Conservation (phyloP, 176 grass and related monocot genomes). For the Avena atlantica region DNA sequence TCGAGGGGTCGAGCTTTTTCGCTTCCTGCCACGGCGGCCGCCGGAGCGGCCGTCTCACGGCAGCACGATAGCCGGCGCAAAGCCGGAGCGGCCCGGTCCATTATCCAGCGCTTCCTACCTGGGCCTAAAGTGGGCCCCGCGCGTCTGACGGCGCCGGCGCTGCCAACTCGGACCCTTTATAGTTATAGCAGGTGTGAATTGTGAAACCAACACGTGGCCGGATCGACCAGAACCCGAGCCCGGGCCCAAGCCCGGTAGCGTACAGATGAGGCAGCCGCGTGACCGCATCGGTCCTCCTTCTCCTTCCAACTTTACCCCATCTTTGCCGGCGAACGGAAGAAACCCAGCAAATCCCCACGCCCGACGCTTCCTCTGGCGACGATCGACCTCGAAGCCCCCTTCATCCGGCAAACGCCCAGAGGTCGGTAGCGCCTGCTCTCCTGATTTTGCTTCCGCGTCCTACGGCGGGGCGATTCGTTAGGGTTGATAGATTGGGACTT, state of each 20-base stretch:
- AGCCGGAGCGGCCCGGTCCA: not conserved
- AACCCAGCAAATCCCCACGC: slow-evolving; percentile 37
- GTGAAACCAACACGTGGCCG: not conserved
- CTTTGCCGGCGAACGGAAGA: slow-evolving; percentile 33
- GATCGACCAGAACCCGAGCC: not conserved
- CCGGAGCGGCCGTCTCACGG: not conserved
- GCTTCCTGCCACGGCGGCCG: slow-evolving; percentile 7
- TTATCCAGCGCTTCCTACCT: not conserved
- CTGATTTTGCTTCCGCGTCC: not conserved
- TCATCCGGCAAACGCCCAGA: not conserved
- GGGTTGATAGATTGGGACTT: not conserved
- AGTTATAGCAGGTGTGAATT: not conserved
- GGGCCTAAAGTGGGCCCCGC: not conserved
- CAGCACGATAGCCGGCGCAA: not conserved
- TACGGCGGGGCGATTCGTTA: not conserved
- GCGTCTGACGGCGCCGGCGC: not conserved
- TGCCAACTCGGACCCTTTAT: not conserved
- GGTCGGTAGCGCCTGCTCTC: not conserved
- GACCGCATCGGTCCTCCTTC: not conserved
- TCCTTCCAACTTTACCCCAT: not conserved
- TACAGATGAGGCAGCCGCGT: slow-evolving; percentile 30
- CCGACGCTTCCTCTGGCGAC: slow-evolving; percentile 26
- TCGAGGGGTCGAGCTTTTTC: not conserved
- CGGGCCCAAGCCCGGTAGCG: slow-evolving; percentile 11
- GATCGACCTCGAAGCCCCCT: not conserved